A percentile compares a stretch with the other conserved stretches of the same genome.
phyloP scores from a whole-genome alignment of 2,329 filamentous ascomycete species.

The Ophiostoma himal-ulmi region DNA sequence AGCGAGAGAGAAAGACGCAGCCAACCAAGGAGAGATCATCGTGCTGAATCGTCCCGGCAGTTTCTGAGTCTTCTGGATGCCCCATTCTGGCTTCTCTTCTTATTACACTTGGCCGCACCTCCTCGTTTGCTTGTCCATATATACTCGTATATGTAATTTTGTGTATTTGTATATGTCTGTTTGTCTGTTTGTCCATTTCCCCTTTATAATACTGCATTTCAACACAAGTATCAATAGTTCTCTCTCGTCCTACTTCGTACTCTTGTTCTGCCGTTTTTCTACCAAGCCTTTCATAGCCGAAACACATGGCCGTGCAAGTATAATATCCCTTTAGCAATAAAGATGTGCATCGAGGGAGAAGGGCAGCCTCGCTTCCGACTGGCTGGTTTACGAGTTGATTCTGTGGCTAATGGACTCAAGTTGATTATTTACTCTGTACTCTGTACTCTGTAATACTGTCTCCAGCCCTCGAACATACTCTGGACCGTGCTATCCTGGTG shows the following conservation, averaged over 20 bases:
- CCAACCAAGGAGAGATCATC: background rate
- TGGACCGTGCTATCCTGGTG: background rate
- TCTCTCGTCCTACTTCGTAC: background rate
- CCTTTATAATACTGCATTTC: background rate
- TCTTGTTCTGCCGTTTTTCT: background rate
- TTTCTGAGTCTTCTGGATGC: background rate
- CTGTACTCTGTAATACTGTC: background rate
- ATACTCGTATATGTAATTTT: background rate
- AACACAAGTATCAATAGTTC: background rate
- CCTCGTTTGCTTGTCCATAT: background rate
- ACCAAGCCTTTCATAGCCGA: background rate
- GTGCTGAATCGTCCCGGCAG: background rate
- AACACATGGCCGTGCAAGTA: background rate
- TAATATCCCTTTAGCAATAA: background rate
- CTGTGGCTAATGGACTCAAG: background rate
- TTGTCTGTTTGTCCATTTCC: background rate
- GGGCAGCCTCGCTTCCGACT: background rate
- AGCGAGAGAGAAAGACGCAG: background rate
- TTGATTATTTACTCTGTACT: background rate
- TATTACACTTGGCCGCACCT: background rate
- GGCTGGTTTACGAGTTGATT: background rate
- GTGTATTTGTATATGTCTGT: no score
- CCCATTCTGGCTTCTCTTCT: background rate
- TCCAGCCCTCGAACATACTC: background rate
- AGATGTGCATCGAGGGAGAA: background rate